phyloP scores from a whole-genome alignment of 75 land plant species.

The Pinus albicaulis region DNA sequence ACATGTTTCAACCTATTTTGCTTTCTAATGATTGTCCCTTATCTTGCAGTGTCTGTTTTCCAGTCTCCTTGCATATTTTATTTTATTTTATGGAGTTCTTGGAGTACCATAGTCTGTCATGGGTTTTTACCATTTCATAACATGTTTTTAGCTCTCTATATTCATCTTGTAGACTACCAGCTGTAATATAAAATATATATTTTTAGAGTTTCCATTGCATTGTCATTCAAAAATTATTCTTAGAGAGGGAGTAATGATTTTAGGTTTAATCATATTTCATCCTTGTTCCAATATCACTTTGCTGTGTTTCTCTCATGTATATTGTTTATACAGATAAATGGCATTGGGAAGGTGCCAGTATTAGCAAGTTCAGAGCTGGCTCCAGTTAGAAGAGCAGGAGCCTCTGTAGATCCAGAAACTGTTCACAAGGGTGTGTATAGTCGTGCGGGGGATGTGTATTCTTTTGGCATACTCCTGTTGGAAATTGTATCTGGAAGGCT shows the following conservation, averaged over 20 bases:
- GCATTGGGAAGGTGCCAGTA: constrained; percentile 24
- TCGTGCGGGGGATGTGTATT: constrained; percentile 34
- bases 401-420: constrained; percentile 21
- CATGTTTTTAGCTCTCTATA: neutral
- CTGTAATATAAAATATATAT: too few species aligned
- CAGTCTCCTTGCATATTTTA: neutral
- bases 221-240: neutral
- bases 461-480: constrained; percentile 32
- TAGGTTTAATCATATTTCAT: neutral
- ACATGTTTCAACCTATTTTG: neutral
- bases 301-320: neutral
- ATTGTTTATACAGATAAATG: constrained; percentile 17
- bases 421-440: constrained; percentile 20
- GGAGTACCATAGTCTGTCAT: neutral
- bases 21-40: neutral
- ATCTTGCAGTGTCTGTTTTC: neutral
- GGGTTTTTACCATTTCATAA: neutral
- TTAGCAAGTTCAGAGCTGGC: constrained; percentile 23
- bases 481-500: constrained; percentile 28
- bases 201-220: neutral
- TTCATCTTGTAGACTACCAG: neutral
- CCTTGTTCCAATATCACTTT: neutral
- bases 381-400: constrained; percentile 19
- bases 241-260: neutral
- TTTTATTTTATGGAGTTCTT: neutral